phyloP scores from a whole-genome alignment of 441 rosid genomes.

The Pelargonium australe region DNA sequence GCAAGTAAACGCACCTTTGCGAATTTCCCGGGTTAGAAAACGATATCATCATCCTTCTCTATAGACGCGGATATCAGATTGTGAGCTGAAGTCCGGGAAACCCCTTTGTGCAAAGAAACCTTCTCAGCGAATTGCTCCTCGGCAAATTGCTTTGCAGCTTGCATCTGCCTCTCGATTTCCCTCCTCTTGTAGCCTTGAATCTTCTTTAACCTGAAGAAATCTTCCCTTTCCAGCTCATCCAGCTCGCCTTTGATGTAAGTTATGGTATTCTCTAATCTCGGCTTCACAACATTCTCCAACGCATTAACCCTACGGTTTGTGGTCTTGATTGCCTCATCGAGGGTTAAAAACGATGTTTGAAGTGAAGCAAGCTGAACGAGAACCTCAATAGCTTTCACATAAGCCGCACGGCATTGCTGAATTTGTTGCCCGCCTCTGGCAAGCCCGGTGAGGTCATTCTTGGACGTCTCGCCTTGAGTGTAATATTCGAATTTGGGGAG shows the following conservation, averaged over 20 bases:
- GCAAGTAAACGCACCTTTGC: not conserved
- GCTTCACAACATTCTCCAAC: conserved; percentile 27
- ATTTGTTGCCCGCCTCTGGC: conserved; percentile 27
- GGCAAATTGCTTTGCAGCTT: conserved; percentile 22
- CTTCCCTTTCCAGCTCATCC: conserved; percentile 26
- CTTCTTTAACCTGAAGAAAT: conserved; percentile 24
- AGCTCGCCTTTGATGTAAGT: conserved; percentile 25
- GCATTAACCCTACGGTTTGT: conserved; percentile 28
- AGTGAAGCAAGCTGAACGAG: conserved; percentile 25
- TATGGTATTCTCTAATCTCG: conserved; percentile 23
- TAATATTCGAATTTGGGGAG: conserved; percentile 24
- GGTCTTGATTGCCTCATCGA: conserved; percentile 28
- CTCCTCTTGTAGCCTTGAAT: not conserved
- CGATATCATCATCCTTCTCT: conserved; percentile 23
- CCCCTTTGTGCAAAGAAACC: conserved; percentile 24
- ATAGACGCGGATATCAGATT: conserved; percentile 14
- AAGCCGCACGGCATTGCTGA: conserved; percentile 21
- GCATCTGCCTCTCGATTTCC: not conserved
- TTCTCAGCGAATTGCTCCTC: conserved; percentile 25
- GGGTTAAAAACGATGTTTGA: conserved; percentile 24
- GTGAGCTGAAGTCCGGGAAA: conserved; percentile 19
- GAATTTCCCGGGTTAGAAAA: conserved; percentile 11
- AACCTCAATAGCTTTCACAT: conserved; percentile 25
- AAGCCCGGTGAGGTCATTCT: conserved; percentile 22
- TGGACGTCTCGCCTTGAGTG: conserved; percentile 22